Percentiles rank a stretch among this genome's conserved stretches.
These are phyloP conservation scores for Pleurostoma richardsiae DNA, from an alignment of 2,329 filamentous ascomycete species.

Conservation along the genomic window DNA sequence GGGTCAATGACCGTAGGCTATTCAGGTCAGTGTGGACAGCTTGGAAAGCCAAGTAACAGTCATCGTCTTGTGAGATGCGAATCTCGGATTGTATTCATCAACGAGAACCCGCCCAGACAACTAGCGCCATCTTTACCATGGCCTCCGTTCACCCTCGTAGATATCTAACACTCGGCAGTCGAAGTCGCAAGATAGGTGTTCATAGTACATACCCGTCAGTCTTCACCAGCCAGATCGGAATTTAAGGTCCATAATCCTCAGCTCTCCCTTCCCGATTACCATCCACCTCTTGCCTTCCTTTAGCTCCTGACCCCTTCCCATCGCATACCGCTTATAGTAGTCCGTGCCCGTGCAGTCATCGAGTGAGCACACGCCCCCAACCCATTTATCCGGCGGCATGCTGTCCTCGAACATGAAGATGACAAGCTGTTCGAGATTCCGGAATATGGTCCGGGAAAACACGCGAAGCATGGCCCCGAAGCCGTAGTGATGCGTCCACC, in stretches of 20 bases:
- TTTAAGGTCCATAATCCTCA: constrained; percentile 20
- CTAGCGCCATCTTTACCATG: no score
- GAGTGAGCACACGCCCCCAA: constrained; percentile 16
- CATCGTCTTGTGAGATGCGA: no score
- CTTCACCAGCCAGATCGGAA: constrained; percentile 18
- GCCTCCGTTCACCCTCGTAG: no score
- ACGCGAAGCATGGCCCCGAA: constrained; percentile 16
- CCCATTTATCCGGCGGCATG: constrained; percentile 18
- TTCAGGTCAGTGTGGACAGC: no score
- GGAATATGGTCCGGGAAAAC: constrained; percentile 14
- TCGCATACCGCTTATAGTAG: constrained; percentile 14
- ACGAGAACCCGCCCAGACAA: no score
- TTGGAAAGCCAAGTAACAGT: no score
- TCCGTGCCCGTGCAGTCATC: constrained; percentile 12
- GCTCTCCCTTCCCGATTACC: constrained; percentile 14
- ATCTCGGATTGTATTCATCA: no score
- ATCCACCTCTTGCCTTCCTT: constrained; percentile 14
- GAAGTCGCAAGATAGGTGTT: no score
- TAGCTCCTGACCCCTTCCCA: constrained; percentile 15
- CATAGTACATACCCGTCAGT: no score
- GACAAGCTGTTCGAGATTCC: constrained; percentile 20
- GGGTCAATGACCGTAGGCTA: no score
- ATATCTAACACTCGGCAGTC: no score
- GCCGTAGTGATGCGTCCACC: constrained; percentile 15
- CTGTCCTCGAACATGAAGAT: constrained; percentile 22